phyloP scores from a whole-genome alignment of 257 asterid genomes.

The Catharanthus roseus region DNA sequence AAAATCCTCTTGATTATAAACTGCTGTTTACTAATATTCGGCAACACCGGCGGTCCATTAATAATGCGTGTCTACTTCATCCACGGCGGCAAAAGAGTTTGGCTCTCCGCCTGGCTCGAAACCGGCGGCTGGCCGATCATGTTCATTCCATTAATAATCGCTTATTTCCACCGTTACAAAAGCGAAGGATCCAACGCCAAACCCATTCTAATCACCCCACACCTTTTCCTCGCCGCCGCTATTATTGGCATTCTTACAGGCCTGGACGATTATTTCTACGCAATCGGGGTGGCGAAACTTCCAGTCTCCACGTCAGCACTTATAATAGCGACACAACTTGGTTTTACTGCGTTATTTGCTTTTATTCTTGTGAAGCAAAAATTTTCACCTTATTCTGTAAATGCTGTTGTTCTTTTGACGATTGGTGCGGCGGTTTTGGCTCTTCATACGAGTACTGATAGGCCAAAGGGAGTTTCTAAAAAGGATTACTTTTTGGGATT shows the following conservation, averaged over 20 bases:
- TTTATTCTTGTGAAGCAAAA: conserved; percentile 19
- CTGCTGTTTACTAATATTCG: conserved; percentile 15
- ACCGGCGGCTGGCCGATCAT: conserved; percentile 30
- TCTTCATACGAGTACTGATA: conserved; percentile 9
- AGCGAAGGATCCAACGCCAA: conserved; percentile 13
- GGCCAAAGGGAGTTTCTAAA: conserved; percentile 20
- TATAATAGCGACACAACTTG: conserved; percentile 21
- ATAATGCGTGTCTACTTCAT: conserved; percentile 26
- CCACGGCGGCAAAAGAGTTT: conserved; percentile 24
- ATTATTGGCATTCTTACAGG: conserved; percentile 23
- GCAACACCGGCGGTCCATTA: conserved; percentile 26
- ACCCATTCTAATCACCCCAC: neutral
- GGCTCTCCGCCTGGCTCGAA: conserved; percentile 25
- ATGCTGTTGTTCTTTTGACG: conserved; percentile 21
- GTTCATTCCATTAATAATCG: conserved; percentile 19
- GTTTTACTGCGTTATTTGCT: conserved; percentile 28
- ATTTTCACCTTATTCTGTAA: conserved; percentile 20
- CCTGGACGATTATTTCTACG: conserved; percentile 21
- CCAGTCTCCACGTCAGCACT: conserved; percentile 28
- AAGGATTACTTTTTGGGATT: conserved; percentile 26
- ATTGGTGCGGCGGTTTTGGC: conserved; percentile 27
- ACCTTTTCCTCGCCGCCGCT: conserved; percentile 9
- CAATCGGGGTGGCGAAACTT: conserved; percentile 23
- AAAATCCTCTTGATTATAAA: conserved; percentile 16
- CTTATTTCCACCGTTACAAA: conserved; percentile 20